Percentiles rank a stretch among this genome's conserved stretches.
phyloP scores from a whole-genome alignment of 495 filamentous ascomycete genomes.

The Trichoderma asperelloides region DNA sequence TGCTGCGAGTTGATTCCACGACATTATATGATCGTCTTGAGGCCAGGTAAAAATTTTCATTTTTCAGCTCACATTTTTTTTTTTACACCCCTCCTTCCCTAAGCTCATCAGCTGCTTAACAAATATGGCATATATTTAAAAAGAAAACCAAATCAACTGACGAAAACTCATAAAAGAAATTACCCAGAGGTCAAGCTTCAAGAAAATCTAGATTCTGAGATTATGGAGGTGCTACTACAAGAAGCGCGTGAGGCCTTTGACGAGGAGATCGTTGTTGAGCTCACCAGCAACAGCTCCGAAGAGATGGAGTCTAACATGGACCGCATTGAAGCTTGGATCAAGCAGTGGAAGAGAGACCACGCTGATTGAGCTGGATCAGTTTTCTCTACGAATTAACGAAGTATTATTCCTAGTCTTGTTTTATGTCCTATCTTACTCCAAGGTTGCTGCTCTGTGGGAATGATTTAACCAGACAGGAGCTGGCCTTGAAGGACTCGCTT shows the following conservation, averaged over 20 bases:
- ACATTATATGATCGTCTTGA: constrained; percentile 78
- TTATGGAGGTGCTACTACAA: constrained; percentile 88
- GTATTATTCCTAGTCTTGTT: not conserved
- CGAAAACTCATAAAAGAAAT: constrained; percentile 35
- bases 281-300: constrained; percentile 69
- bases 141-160: no score
- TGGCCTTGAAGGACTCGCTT: no score
- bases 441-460: not conserved
- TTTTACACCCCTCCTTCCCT: not conserved
- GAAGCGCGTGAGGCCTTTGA: constrained; percentile 85
- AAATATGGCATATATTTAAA: not conserved
- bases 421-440: not conserved
- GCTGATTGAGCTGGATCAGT: not conserved
- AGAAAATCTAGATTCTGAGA: constrained; percentile 95
- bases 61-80: not conserved
- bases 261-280: constrained; percentile 80
- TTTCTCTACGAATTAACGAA: not conserved
- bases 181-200: constrained; percentile 82
- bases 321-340: constrained; percentile 72
- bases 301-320: constrained; percentile 85
- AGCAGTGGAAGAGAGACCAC: constrained; percentile 64
- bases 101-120: not conserved
- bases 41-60: constrained; percentile 42
- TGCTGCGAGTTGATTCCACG: constrained; percentile 69
- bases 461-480: no score